Evolutionary conservation across 345 rosid species (phyloP).

Genomic region (Barbarea vulgaris): DNA sequence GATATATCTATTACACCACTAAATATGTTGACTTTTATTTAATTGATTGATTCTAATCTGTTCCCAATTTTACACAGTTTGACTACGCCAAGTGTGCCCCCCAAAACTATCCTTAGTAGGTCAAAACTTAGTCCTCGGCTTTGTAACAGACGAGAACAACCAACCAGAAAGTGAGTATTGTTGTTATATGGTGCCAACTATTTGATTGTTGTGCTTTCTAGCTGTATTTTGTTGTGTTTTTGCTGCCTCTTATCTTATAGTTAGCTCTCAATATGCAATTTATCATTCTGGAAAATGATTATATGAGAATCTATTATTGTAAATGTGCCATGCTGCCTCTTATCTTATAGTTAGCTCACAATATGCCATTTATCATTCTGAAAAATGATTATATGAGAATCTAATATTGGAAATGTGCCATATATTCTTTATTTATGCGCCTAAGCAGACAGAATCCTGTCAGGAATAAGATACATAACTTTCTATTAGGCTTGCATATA

Average conservation of each 20-base stretch:
- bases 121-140: conserved; percentile 25
- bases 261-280: neutral
- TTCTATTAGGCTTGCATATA: neutral
- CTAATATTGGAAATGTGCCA: neutral
- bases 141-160: conserved; percentile 23
- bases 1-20: conserved; percentile 12
- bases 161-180: conserved; percentile 36
- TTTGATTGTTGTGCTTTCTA: conserved; percentile 7
- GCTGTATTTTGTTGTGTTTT: neutral
- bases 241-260: neutral
- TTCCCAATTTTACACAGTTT: conserved; percentile 9
- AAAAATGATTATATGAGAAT: conserved; percentile 14
- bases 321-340: neutral
- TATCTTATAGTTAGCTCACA: neutral
- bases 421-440: neutral
- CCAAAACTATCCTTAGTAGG: conserved; percentile 7
- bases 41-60: neutral
- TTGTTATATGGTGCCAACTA: neutral
- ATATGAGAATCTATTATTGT: neutral
- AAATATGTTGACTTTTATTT: neutral
- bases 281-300: conserved; percentile 7
- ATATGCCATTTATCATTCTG: neutral
- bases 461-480: conserved; percentile 24
- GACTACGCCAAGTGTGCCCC: conserved; percentile 6
- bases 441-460: neutral